These are phyloP conservation scores for Trypanosoma rangeli DNA, from an alignment of 208 protist species.

Conservation along the genomic window DNA sequence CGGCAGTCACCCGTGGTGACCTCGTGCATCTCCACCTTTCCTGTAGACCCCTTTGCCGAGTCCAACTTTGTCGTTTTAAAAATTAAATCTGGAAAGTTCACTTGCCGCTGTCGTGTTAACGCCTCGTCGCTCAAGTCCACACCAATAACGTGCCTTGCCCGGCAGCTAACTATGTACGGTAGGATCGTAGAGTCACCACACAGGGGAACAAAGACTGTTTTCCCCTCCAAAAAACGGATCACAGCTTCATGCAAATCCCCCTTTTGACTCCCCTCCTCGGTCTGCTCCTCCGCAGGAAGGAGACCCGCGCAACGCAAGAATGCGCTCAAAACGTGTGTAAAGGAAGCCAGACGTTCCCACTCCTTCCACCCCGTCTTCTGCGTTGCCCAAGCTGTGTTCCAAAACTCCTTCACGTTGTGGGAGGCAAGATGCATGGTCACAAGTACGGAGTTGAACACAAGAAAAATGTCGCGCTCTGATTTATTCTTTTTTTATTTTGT, in stretches of 20 bases:
- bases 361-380: constrained; percentile 40
- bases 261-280: not conserved
- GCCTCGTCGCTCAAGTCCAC: constrained; percentile 37
- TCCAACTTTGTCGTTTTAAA: constrained; percentile 27
- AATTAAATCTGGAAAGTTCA: constrained; percentile 35
- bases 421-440: not conserved
- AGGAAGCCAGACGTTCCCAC: constrained; percentile 33
- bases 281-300: not conserved
- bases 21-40: constrained; percentile 29
- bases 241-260: constrained; percentile 34
- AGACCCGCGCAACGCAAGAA: constrained; percentile 22
- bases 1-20: constrained; percentile 25
- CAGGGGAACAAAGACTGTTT: constrained; percentile 52
- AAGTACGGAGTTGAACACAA: not conserved
- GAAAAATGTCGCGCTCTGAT: not conserved
- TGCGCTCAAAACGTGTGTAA: constrained; percentile 49
- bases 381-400: constrained; percentile 42
- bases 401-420: constrained; percentile 46
- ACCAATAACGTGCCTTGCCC: constrained; percentile 39
- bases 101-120: constrained; percentile 31
- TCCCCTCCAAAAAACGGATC: constrained; percentile 31
- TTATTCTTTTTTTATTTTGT: too few relatives aligned
- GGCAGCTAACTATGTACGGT: constrained; percentile 42
- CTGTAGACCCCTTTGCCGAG: not conserved
- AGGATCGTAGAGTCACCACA: constrained; percentile 55